phyloP scores from a whole-genome alignment of 805 yeast species.

The Candida sithepensis region DNA sequence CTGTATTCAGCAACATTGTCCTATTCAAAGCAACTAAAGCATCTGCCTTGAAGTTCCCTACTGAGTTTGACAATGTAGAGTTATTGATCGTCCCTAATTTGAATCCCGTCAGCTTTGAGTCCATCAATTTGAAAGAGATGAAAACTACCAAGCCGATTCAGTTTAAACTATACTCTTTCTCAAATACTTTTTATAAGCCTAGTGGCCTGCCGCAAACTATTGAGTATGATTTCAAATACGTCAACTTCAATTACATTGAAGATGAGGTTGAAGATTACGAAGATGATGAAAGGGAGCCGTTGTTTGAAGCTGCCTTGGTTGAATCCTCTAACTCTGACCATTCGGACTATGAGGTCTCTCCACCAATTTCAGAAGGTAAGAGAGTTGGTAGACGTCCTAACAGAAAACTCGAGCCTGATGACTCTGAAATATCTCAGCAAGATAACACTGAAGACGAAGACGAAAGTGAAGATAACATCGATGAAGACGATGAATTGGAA shows the following conservation, averaged over 20 bases:
- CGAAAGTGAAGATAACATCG: slow-evolving; percentile 1
- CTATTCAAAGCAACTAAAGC: slow-evolving; percentile 5
- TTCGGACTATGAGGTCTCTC: not conserved
- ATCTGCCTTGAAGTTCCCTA: slow-evolving; percentile 5
- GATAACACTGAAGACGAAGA: slow-evolving; percentile 2
- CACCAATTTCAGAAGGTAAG: not conserved
- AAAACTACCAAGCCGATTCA: not conserved
- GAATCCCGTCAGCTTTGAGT: slow-evolving; percentile 8
- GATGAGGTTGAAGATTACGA: not conserved
- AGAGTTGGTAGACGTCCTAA: not conserved
- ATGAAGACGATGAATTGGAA: slow-evolving; percentile 5
- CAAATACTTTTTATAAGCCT: slow-evolving; percentile 21
- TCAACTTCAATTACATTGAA: slow-evolving; percentile 14
- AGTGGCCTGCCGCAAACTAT: slow-evolving; percentile 4
- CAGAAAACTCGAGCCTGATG: not conserved
- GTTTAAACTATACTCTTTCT: slow-evolving; percentile 6
- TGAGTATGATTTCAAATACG: slow-evolving; percentile 9
- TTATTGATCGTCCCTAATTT: slow-evolving; percentile 17
- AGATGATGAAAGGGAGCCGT: slow-evolving; percentile 1
- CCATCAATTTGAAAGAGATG: slow-evolving; percentile 4
- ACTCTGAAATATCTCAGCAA: not conserved
- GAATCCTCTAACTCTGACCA: slow-evolving; percentile 7
- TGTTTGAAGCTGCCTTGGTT: not conserved
- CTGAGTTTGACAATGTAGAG: slow-evolving; percentile 5
- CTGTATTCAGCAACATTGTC: slow-evolving; percentile 1